A percentile compares a stretch with the other conserved stretches of the same genome.
These are phyloP conservation scores for Trichodelitschia bisporula DNA, from an alignment of 495 filamentous ascomycete species.

Conservation along the genomic window DNA sequence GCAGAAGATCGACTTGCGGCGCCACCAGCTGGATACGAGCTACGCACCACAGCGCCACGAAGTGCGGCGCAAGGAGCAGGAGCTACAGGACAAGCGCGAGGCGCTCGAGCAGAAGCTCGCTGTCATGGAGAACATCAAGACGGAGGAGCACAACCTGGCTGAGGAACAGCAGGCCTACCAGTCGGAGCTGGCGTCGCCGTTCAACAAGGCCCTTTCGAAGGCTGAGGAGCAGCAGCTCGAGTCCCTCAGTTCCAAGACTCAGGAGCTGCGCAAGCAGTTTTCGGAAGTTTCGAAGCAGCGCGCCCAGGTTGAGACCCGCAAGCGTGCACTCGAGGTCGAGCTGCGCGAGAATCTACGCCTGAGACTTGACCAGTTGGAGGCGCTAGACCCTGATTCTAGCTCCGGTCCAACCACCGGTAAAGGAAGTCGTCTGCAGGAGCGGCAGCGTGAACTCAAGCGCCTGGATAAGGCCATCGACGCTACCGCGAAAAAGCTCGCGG, in stretches of 20 bases:
- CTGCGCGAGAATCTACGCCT: constrained; percentile 65
- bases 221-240: constrained; percentile 68
- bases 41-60: constrained; percentile 58
- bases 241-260: constrained; percentile 35
- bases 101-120: constrained; percentile 47
- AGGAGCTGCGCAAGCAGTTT: constrained; percentile 47
- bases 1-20: constrained; percentile 60
- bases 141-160: constrained; percentile 45
- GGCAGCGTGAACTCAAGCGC: constrained; percentile 60
- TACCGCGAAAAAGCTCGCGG: constrained; percentile 37
- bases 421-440: constrained; percentile 37
- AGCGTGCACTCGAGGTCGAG: constrained; percentile 59
- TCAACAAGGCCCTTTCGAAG: constrained; percentile 69
- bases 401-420: constrained; percentile 27
- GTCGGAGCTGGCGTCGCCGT: constrained; percentile 57
- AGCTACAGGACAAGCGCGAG: constrained; percentile 48
- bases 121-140: constrained; percentile 48
- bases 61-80: constrained; percentile 39
- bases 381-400: constrained; percentile 42
- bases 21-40: constrained; percentile 53
- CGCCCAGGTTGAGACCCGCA: constrained; percentile 57
- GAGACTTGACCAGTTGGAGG: constrained; percentile 65
- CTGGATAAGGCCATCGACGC: constrained; percentile 33
- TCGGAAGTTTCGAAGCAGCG: constrained; percentile 47
- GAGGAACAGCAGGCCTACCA: constrained; percentile 51